Evolutionary conservation across 768 basidiomycete species (phyloP), one percentile per base, ranked within the genome.

Genomic region (Dacryopinax spathularia): DNA sequence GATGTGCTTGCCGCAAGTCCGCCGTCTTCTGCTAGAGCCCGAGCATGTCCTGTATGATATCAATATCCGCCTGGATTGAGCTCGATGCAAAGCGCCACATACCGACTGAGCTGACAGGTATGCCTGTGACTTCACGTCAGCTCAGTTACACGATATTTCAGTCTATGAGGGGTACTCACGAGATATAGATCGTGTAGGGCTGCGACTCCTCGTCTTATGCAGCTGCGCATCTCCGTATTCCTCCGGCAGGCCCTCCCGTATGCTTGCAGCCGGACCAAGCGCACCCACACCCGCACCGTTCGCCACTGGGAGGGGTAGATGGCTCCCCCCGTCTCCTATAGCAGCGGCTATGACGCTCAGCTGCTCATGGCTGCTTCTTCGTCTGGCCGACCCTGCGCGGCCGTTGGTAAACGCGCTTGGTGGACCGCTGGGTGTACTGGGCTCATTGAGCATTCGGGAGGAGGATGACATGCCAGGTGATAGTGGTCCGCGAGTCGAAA

Each of bases 61-160:
- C 9, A 15, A n/a, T 16, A 25, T 36, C 33, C 10, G 35, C 25
- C 33, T 27, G 20, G 16, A 20, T 16, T 18, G 60, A 9, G 20
- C 62, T 29, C 66, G 56, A 63, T 43, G 5, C 60, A 29, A 43
- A n/a, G 34, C n/a, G 33, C n/a, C 65, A 81, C 85, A 72, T 68
- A 88, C 88, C 88, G 71, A 89, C 88, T 66, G 88, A 80, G 65
- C 87, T 78, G 27, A 89, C 81, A 41, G 87, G 87, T 72, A 89
- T 88, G 48, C 87, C 87, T 88, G 70, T 60, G 48, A 10, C 48
- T 10, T 29, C n/a, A n/a, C n/a, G n/a, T n/a, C n/a, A n/a, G n/a
- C n/a, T n/a, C n/a, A n/a, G n/a, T n/a, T 29, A 18, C 7, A 31
- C 48, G 13, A 56, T 15, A 9, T 13, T 31, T 27, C 15, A 29